phyloP scores from a whole-genome alignment of 1,284 basidiomycete species.

The Ganoderma lingzhi region DNA sequence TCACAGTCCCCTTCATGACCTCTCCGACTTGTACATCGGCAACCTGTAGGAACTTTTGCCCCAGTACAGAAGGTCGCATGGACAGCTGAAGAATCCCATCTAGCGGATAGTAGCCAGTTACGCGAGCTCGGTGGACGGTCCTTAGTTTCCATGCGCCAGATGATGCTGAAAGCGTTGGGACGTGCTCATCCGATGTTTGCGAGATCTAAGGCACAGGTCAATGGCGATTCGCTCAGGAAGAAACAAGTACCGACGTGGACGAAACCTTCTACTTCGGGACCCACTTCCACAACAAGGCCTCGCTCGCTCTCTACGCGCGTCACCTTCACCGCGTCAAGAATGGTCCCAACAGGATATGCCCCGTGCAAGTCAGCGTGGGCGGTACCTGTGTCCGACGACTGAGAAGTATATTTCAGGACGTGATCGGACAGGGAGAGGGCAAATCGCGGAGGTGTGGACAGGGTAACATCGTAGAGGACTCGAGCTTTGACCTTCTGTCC shows the following conservation, averaged over 20 bases:
- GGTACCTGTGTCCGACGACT: slow-evolving; percentile 47
- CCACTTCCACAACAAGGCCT: slow-evolving; percentile 78
- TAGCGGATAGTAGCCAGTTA: slow-evolving; percentile 88
- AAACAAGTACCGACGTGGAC: slow-evolving; percentile 74
- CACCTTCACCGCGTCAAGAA: slow-evolving; percentile 79
- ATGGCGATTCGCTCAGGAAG: background rate
- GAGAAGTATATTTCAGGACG: slow-evolving; percentile 63
- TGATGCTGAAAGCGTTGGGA: slow-evolving; percentile 74
- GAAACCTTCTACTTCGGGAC: slow-evolving; percentile 77
- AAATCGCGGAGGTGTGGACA: slow-evolving; percentile 78
- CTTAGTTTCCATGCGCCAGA: slow-evolving; percentile 85
- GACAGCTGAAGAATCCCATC: slow-evolving; percentile 92
- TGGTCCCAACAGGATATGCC: slow-evolving; percentile 77
- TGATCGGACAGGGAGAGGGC: slow-evolving; percentile 83
- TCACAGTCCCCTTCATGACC: slow-evolving; percentile 85
- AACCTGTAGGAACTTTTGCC: slow-evolving; percentile 89
- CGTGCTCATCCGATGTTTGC: slow-evolving; percentile 91
- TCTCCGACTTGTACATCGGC: slow-evolving; percentile 88
- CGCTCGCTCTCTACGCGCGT: slow-evolving; percentile 81
- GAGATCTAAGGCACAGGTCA: slow-evolving; percentile 73
- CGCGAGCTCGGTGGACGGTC: slow-evolving; percentile 86
- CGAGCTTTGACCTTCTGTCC: slow-evolving; percentile 92
- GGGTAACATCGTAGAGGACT: slow-evolving; percentile 85
- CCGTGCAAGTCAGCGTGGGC: slow-evolving; percentile 44
- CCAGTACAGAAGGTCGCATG: slow-evolving; percentile 84